Evolutionary conservation across 768 basidiomycete species (phyloP), one percentile per base, ranked within the genome.

Genomic region (Tulasnella sp.): DNA sequence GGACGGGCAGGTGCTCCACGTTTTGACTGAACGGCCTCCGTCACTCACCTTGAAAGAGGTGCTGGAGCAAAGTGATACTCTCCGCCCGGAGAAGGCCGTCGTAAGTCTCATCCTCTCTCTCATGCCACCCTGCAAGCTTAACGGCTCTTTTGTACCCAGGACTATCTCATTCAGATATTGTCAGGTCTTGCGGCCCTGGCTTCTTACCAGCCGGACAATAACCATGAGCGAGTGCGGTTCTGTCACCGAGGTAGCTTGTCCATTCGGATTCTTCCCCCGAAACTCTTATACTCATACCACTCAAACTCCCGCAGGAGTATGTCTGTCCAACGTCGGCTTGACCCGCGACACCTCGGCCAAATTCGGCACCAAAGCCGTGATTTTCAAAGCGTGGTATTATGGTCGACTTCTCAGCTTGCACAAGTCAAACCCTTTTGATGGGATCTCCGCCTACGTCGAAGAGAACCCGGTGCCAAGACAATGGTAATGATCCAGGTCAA

Each of bases 181-280:
- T 72, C 71, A 14, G 71, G 14, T n/a, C 62, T 72, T 14, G 63
- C 36, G 11, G 71, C 71, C 16, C 39, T 72, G 34, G 36, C 35
- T 22, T 65, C 35, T 14, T 72, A 65, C 71, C 35, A 63, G 34
- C 59, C 71, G 8, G 63, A 37, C 22, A 72, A 72, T 39, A 65
- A 65, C 62, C 71, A 72, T 59, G 71, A 72, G 19, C 35, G 68
- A 40, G 42, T 69, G 35, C 32, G 47, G 16, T 65, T 69, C 19
- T 83, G 92, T 12, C 93, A 95, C 79, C 85, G 90, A 78, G 86
- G 91, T 87, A 75, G n/a, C n/a, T n/a, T n/a, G n/a, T n/a, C n/a
- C n/a, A n/a, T n/a, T n/a, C n/a, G n/a, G n/a, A n/a, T n/a, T n/a
- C n/a, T n/a, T n/a, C n/a, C n/a, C n/a, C n/a, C n/a, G n/a, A n/a